Evolutionary conservation across 306 rosid species (phyloP).

Genomic region (Ormosia emarginata): DNA sequence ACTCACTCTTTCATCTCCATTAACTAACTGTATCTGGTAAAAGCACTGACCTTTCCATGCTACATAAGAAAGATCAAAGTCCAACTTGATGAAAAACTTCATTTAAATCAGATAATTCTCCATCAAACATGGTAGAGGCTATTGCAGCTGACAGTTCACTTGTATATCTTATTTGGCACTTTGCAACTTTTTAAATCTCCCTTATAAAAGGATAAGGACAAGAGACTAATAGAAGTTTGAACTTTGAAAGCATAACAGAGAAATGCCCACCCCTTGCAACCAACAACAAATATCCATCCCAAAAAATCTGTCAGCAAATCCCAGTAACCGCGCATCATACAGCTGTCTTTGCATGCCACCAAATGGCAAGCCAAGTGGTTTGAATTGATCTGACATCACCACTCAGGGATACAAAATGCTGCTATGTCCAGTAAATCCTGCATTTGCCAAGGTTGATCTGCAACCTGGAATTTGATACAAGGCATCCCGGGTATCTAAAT

Average conservation of each 20-base stretch:
- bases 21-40: slow-evolving; percentile 19
- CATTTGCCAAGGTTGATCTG: slow-evolving; percentile 55
- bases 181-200: slow-evolving; percentile 22
- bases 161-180: slow-evolving; percentile 17
- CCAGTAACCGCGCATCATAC: slow-evolving; percentile 24
- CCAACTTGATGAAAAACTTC: slow-evolving; percentile 24
- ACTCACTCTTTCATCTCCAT: slow-evolving; percentile 19
- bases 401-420: slow-evolving; percentile 40
- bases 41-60: slow-evolving; percentile 17
- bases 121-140: slow-evolving; percentile 5
- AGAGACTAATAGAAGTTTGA: slow-evolving; percentile 8
- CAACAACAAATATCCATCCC: slow-evolving; percentile 17
- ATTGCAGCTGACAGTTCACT: slow-evolving; percentile 27
- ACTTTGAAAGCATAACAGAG: slow-evolving; percentile 28
- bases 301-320: slow-evolving; percentile 24
- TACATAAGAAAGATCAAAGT: slow-evolving; percentile 18
- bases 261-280: slow-evolving; percentile 11
- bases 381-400: slow-evolving; percentile 38
- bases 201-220: slow-evolving; percentile 18
- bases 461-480: slow-evolving; percentile 71
- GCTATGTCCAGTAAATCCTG: slow-evolving; percentile 46
- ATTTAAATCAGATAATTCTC: slow-evolving; percentile 25
- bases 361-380: slow-evolving; percentile 40
- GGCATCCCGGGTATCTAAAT: slow-evolving; percentile 60
- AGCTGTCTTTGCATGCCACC: slow-evolving; percentile 33